phyloP scores from a whole-genome alignment of 495 filamentous ascomycete species.

The Usnea hakonensis region DNA sequence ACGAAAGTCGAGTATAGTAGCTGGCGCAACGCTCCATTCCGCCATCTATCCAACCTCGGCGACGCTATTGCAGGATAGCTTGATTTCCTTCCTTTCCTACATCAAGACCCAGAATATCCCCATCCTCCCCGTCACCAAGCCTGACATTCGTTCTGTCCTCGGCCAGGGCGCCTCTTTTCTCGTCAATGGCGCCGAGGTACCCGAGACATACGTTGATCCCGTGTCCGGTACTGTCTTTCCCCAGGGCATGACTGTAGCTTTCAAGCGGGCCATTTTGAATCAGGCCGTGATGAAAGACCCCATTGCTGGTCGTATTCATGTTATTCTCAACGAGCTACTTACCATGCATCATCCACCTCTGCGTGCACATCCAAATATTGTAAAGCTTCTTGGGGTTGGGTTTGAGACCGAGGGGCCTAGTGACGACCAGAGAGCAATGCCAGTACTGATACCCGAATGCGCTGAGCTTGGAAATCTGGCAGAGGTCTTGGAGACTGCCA shows the following conservation, averaged over 20 bases:
- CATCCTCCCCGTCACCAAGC: conserved; percentile 24
- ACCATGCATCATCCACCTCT: conserved; percentile 27
- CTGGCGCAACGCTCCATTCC: conserved; percentile 24
- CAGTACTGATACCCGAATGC: conserved; percentile 25
- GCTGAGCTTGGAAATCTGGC: conserved; percentile 28
- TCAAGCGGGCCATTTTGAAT: conserved; percentile 22
- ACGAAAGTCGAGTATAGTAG: conserved; percentile 22
- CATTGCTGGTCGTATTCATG: conserved; percentile 17
- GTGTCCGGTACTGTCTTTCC: conserved; percentile 19
- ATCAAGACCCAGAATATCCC: conserved; percentile 26
- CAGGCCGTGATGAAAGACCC: conserved; percentile 18
- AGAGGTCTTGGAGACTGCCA: conserved; percentile 25
- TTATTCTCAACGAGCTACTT: conserved; percentile 24
- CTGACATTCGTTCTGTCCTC: conserved; percentile 25
- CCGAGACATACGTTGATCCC: conserved; percentile 22
- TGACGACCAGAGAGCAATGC: conserved; percentile 22
- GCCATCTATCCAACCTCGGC: conserved; percentile 20
- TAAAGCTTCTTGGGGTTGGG: conserved; percentile 25
- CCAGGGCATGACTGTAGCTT: conserved; percentile 23
- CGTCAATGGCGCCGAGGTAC: conserved; percentile 28
- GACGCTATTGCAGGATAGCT: conserved; percentile 21
- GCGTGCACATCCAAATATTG: conserved; percentile 26
- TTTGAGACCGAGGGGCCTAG: conserved; percentile 26
- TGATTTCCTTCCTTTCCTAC: conserved; percentile 28
- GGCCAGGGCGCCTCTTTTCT: conserved; percentile 27